These are phyloP conservation scores for Penicillium glabrum DNA, from an alignment of 2,329 filamentous ascomycete species.

Conservation along the genomic window DNA sequence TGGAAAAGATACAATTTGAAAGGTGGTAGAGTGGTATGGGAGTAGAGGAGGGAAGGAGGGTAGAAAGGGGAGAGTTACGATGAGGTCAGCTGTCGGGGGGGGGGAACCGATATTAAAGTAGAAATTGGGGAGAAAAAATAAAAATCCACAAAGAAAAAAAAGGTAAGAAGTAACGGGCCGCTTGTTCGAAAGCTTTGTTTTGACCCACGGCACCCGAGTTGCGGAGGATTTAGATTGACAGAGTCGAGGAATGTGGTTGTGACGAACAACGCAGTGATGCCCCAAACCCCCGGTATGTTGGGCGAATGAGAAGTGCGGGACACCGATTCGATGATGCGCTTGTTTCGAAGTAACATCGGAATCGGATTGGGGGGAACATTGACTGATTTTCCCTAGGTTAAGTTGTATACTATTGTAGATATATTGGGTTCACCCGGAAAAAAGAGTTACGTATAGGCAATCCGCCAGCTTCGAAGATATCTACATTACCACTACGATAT, in stretches of 20 bases:
- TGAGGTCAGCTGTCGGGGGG: conserved; percentile 22
- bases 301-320: conserved; percentile 7
- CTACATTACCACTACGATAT: background rate
- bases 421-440: background rate
- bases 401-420: background rate
- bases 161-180: conserved; percentile 5
- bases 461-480: background rate
- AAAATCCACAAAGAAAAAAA: conserved; percentile 6
- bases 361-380: background rate
- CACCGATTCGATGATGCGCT: conserved; percentile 17
- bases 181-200: conserved; percentile 23
- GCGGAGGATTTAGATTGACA: background rate
- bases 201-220: conserved; percentile 25
- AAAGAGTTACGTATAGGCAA: background rate
- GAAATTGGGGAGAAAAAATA: background rate
- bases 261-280: conserved; percentile 2
- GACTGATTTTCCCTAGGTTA: background rate
- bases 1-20: background rate
- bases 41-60: background rate
- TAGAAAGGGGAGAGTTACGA: conserved; percentile 19
- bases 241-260: conserved; percentile 23
- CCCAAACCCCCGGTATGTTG: conserved; percentile 5
- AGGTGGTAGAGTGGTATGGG: background rate
- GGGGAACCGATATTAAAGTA: conserved; percentile 5
- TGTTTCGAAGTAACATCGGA: conserved; percentile 16